Evolutionary conservation across 257 asterid species (phyloP), one percentile per base, ranked within the genome.

Genomic region (Buddleja alternifolia): DNA sequence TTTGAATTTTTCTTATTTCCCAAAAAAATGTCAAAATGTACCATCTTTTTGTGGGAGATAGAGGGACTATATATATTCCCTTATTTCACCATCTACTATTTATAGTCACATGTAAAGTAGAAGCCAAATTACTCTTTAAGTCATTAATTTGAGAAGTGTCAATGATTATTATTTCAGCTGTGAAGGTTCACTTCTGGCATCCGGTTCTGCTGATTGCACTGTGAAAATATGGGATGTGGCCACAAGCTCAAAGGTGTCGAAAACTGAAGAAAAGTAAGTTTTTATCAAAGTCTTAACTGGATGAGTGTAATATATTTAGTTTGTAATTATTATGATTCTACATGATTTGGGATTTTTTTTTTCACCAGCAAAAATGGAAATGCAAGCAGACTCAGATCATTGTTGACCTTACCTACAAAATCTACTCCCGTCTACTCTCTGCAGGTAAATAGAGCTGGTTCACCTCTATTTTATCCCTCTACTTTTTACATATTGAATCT

Each of bases 131-230:
- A 53, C 66, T 73, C 48, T 17, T 5, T 78, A 15, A 42, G 54
- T 6, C 32, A 57, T 60, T 37, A 16, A 60, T 42, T 59, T n/a
- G 19, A 29, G 48, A 60, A 52, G 41, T 63, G 59, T 65, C 32
- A 53, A 39, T 73, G 8, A 44, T 37, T 64, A 51, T 56, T 48
- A 46, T 77, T 73, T 74, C 90, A 94, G 99, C 60, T 82, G 97
- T 60, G 99, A 94, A 86, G 97, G 99, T 41, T 89, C 99, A n/a
- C 88, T 94, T 55, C 90, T 94, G 54, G 99, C 99, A 69, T 94
- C 99, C 36, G 99, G 99, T 60, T 94, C 99, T 71, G 99, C 99
- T 24, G 99, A 94, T 78, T 83, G 93, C 87, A 87, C 99, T 24
- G 99, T 94, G 51, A 94, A 94, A 75, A 63, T 94, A 76, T 94